phyloP scores from a whole-genome alignment of 2,329 filamentous ascomycete genomes.

The Lecanosticta acicola region DNA sequence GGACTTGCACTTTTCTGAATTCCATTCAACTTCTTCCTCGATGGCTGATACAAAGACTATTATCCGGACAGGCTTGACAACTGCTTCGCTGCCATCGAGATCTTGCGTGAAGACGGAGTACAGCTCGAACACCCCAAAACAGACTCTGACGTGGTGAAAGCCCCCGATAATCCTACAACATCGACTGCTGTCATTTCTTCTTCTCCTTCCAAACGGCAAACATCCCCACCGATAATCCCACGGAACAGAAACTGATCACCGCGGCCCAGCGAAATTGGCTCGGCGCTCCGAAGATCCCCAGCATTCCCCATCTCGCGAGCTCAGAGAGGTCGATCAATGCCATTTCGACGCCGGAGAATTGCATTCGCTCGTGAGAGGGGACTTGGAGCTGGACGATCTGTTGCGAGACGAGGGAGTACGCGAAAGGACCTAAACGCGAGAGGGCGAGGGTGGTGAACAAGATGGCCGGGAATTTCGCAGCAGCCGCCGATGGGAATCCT shows the following conservation, averaged over 20 bases:
- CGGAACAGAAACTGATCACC: constrained; percentile 1
- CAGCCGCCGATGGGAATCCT: background rate
- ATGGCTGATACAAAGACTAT: constrained; percentile 18
- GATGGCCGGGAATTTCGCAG: background rate
- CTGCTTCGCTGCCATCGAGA: constrained; percentile 8
- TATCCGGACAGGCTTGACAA: constrained; percentile 11
- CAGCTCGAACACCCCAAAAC: constrained; percentile 3
- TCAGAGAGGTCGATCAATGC: constrained; percentile 6
- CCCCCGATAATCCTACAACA: background rate
- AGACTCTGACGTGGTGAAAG: constrained; percentile 17
- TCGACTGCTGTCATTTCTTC: too few relatives aligned
- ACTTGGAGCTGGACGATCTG: constrained; percentile 10
- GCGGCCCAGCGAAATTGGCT: constrained; percentile 8
- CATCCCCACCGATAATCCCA: background rate
- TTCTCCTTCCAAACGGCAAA: background rate
- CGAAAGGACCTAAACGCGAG: constrained; percentile 7
- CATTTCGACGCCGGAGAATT: constrained; percentile 8
- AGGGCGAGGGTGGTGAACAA: constrained; percentile 4
- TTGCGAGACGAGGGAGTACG: constrained; percentile 7
- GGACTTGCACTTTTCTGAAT: too few relatives aligned
- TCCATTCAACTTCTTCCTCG: too few relatives aligned
- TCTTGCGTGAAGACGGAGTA: too few relatives aligned
- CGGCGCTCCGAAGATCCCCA: constrained; percentile 1
- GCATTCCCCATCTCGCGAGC: constrained; percentile 3
- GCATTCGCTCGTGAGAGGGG: background rate